Base-by-base conservation (phyloP, 192 early-diverging fungal genomes). In the Umbelopsis vinacea region DNA sequence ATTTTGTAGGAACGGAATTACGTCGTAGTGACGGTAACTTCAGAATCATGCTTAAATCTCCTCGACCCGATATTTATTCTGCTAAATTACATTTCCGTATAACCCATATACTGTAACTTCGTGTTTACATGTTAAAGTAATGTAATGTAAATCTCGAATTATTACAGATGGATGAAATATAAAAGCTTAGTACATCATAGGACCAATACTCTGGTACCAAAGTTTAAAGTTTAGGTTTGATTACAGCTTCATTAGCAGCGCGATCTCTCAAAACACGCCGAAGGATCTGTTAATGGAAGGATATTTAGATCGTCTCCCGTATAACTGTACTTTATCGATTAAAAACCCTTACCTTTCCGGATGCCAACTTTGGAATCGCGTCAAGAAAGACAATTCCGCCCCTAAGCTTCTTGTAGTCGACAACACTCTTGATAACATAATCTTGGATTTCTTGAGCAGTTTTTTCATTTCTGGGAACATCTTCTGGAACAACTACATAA, bases 351-450 rank as follows among this genome's bases (percentile, higher is more conserved):
- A 95, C 92, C 79, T 96, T 96, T 57, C 94, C 95, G 3, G 89
- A 84, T 1, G 90, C 86, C 68, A 88, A 87, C 71, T 92, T 92
- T 37, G 93, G 94, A 46, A 96, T 87, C 33, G 68, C 81, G 33
- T 90, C 86, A 63, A 93, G 81, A 66, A 94, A 86, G 0, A 71
- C 76, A n/a, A 96, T 84, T 9, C 94, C 96, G 6, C 95, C 96
- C 46, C 92, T 82, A 38, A 97, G 79, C 43, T 84, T 78, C 83
- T 96, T 95, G 79, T 92, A 87, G 26, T 78, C 71, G 4, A 93
- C 88, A 17, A 94, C 84, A 35, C 83, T 79, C 54, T 75, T 74
- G 14, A 85, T 80, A 6, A 88, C 81, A 81, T 84, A 89, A 0
- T 82, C 83, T 46, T 75, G 73, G 0, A 93, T 69, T 17, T 84